A percentile compares a stretch with the other conserved stretches of the same genome.
These are phyloP conservation scores for Sporopachydermia quercuum DNA, from an alignment of 805 yeast species.

Conservation along the genomic window DNA sequence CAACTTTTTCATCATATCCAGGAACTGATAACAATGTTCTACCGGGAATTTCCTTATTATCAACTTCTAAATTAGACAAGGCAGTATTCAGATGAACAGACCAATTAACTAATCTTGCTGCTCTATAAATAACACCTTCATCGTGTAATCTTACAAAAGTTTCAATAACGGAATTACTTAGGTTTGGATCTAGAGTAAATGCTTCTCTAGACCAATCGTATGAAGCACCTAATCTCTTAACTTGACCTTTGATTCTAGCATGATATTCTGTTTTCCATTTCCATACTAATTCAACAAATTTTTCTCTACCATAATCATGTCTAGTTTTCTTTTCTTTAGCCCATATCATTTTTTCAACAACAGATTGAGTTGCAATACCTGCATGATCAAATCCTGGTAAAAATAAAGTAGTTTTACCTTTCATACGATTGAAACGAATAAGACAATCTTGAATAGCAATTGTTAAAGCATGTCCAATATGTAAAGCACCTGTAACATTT, in stretches of 20 bases:
- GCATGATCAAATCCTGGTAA: conserved; percentile 98
- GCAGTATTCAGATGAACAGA: conserved; percentile 91
- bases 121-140: conserved; percentile 92
- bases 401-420: conserved; percentile 84
- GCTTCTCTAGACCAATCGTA: conserved; percentile 94
- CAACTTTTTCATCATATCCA: conserved; percentile 77
- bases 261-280: conserved; percentile 97
- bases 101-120: conserved; percentile 90
- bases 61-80: conserved; percentile 90
- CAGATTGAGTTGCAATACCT: conserved; percentile 97
- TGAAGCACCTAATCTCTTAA: conserved; percentile 84
- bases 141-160: conserved; percentile 86
- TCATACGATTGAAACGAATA: conserved; percentile 91
- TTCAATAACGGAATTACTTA: conserved; percentile 71
- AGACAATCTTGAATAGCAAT: conserved; percentile 88
- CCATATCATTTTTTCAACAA: conserved; percentile 93
- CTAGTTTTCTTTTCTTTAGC: conserved; percentile 76
- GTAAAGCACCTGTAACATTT: conserved; percentile 96
- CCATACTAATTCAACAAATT: conserved; percentile 81
- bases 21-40: conserved; percentile 75
- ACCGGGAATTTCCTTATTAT: conserved; percentile 77
- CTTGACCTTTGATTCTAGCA: conserved; percentile 66
- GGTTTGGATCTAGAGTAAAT: conserved; percentile 73
- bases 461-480: conserved; percentile 96
- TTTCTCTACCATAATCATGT: conserved; percentile 91